Conservation (phyloP, 768 basidiomycete genomes). For the Auricularia auricula-judae region DNA sequence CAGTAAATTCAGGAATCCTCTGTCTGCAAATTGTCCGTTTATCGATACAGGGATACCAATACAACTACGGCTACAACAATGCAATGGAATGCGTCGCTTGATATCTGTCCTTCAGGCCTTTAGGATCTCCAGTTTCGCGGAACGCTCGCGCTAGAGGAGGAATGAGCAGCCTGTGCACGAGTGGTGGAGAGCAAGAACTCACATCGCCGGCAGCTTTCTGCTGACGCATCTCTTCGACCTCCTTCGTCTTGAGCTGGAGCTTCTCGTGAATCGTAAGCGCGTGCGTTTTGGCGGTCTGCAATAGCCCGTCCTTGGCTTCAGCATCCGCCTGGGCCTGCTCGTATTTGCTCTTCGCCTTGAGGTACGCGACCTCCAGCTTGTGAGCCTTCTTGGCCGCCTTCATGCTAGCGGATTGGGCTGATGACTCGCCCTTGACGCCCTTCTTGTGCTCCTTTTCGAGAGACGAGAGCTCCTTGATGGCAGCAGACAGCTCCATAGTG, state of each 20-base stretch:
- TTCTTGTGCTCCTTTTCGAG: conserved; percentile 62
- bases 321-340: conserved; percentile 41
- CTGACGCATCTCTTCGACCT: conserved; percentile 55
- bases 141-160: conserved; percentile 38
- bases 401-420: conserved; percentile 40
- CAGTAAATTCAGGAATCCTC: neutral
- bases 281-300: conserved; percentile 41
- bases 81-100: no score
- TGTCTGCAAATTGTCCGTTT: neutral
- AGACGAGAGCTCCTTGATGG: conserved; percentile 52
- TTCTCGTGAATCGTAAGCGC: conserved; percentile 49
- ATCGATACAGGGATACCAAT: neutral
- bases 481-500: conserved; percentile 45
- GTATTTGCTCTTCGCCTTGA: conserved; percentile 51
- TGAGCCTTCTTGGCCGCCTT: conserved; percentile 47
- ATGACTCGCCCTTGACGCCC: conserved; percentile 55
- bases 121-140: conserved; percentile 28
- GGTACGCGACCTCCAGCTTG: conserved; percentile 49
- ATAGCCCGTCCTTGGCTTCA: conserved; percentile 31
- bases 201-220: conserved; percentile 60
- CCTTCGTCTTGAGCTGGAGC: conserved; percentile 59
- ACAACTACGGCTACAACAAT: neutral
- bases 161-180: conserved; percentile 4
- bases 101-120: neutral
- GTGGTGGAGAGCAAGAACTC: conserved; percentile 10